Evolutionary conservation across 2,329 filamentous ascomycete genomes (phyloP).

Genomic region (Elsinoe necatrix): DNA sequence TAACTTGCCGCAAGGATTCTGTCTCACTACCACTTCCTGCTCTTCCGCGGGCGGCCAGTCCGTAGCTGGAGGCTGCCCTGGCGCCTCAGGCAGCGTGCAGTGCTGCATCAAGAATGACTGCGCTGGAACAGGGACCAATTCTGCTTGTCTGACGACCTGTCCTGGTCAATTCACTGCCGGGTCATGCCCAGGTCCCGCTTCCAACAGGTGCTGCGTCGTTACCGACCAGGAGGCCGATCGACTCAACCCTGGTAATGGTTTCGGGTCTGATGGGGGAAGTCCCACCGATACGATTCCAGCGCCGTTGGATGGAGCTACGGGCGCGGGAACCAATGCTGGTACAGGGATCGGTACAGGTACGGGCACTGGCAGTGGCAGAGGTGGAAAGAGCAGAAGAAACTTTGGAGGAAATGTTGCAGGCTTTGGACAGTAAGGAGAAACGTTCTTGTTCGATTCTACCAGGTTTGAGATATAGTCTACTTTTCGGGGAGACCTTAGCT

Average conservation of each 20-base stretch:
- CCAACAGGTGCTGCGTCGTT: neutral
- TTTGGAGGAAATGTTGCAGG: neutral
- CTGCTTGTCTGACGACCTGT: neutral
- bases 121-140: neutral
- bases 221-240: neutral
- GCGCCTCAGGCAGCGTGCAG: neutral
- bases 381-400: neutral
- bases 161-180: neutral
- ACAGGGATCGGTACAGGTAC: neutral
- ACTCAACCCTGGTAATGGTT: neutral
- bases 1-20: neutral
- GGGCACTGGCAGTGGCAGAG: neutral
- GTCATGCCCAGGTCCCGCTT: neutral
- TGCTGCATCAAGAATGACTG: constrained; percentile 13
- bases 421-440: neutral
- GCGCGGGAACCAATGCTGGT: neutral
- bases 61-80: neutral
- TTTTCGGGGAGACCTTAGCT: neutral
- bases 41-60: neutral
- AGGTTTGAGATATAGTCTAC: neutral
- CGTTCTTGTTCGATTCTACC: neutral
- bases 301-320: neutral
- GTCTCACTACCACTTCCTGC: constrained; percentile 1
- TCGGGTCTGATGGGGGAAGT: neutral
- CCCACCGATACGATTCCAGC: neutral